Evolutionary conservation across 495 filamentous ascomycete genomes (phyloP).

Genomic region (Aspergillus panamensis): DNA sequence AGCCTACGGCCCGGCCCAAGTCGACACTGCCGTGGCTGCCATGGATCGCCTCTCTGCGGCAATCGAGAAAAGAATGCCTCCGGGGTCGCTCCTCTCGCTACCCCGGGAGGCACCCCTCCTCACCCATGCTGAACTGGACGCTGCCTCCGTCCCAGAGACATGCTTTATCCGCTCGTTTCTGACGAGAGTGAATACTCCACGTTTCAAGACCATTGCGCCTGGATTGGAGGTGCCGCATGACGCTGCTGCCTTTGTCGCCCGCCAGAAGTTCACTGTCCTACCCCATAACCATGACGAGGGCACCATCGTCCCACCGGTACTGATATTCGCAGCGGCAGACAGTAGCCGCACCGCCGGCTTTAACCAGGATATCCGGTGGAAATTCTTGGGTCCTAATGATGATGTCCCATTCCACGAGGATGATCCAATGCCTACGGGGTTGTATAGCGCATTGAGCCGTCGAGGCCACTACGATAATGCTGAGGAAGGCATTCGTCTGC

Average conservation of each 20-base stretch:
- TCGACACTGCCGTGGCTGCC: background rate
- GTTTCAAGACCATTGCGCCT: background rate
- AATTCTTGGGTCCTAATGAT: background rate
- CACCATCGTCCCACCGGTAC: background rate
- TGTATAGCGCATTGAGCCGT: background rate
- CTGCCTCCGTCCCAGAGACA: background rate
- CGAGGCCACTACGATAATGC: background rate
- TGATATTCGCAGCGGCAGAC: background rate
- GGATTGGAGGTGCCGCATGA: background rate
- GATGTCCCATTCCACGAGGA: background rate
- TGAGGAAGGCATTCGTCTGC: background rate
- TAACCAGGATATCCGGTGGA: conserved; percentile 1
- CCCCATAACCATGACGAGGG: background rate
- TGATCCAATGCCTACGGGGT: background rate
- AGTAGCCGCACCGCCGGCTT: background rate
- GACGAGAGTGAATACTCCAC: background rate
- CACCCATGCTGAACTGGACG: background rate
- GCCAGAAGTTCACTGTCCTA: background rate
- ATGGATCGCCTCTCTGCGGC: background rate
- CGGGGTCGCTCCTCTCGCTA: background rate
- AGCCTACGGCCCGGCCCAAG: background rate
- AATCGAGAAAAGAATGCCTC: background rate
- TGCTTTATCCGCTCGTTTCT: conserved; percentile 1
- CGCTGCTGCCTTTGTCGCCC: background rate
- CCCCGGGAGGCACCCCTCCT: background rate